phyloP scores from a whole-genome alignment of 2,329 filamentous ascomycete genomes.

The Diplodia mutila region DNA sequence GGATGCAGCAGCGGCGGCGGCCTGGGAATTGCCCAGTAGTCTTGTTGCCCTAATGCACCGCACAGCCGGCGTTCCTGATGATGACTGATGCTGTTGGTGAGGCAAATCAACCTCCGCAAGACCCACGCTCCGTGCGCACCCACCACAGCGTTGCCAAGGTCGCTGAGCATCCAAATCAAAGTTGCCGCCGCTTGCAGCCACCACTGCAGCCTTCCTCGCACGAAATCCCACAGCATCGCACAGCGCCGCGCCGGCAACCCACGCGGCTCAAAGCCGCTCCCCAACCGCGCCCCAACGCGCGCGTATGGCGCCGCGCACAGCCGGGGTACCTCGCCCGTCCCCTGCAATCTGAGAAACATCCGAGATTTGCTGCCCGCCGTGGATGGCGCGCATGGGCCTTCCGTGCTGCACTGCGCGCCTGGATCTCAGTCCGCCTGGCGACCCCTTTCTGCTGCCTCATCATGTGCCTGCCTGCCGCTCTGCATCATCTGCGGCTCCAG shows the following conservation, averaged over 20 bases:
- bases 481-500: conserved; percentile 3
- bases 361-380: conserved; percentile 20
- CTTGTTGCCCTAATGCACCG: conserved; percentile 17
- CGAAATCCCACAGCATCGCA: background rate
- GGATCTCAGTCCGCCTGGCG: background rate
- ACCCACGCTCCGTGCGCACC: conserved; percentile 14
- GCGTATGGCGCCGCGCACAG: conserved; percentile 9
- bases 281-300: background rate
- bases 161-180: conserved; percentile 21
- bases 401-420: conserved; percentile 10
- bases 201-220: background rate
- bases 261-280: conserved; percentile 5
- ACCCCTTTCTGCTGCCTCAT: conserved; percentile 20
- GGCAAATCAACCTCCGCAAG: conserved; percentile 18
- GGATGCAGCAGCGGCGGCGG: conserved; percentile 1
- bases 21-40: conserved; percentile 18
- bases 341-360: conserved; percentile 21
- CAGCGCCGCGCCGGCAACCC: background rate
- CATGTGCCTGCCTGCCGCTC: conserved; percentile 2
- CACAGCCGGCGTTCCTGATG: conserved; percentile 18
- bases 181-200: conserved; percentile 1
- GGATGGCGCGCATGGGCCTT: background rate
- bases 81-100: conserved; percentile 12
- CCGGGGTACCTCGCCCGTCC: conserved; percentile 19
- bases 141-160: conserved; percentile 21